Conservation (phyloP, 768 basidiomycete species). For the Tricholoma matsutake region DNA sequence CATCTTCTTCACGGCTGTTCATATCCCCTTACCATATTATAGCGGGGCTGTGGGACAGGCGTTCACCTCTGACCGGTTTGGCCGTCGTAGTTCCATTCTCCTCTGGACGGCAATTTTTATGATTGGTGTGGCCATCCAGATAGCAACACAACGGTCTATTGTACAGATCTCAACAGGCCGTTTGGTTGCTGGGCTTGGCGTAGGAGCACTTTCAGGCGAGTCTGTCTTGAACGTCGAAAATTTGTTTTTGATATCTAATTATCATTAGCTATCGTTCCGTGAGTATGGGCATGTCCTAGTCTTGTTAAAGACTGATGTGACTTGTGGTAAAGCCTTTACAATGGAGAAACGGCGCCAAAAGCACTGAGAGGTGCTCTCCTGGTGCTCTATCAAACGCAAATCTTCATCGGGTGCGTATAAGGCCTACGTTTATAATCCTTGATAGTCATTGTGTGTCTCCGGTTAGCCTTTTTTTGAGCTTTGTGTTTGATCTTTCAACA, state of each 20-base stretch:
- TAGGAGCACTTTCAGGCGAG: slow-evolving; percentile 70
- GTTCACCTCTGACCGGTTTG: slow-evolving; percentile 71
- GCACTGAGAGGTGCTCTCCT: slow-evolving; percentile 66
- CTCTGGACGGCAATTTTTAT: slow-evolving; percentile 78
- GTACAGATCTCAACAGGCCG: slow-evolving; percentile 69
- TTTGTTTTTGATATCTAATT: not conserved
- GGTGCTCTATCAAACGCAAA: slow-evolving; percentile 75
- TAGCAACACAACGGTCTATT: slow-evolving; percentile 55
- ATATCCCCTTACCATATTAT: not conserved
- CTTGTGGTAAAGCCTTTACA: slow-evolving; percentile 45
- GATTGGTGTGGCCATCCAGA: slow-evolving; percentile 65
- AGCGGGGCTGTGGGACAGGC: slow-evolving; percentile 68
- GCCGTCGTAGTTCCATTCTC: slow-evolving; percentile 71
- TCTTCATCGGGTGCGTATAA: slow-evolving; percentile 58
- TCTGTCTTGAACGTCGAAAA: not conserved
- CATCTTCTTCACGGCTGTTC: slow-evolving; percentile 5
- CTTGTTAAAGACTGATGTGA: slow-evolving; percentile 22
- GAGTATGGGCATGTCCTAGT: slow-evolving; percentile 12
- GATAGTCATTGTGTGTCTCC: not conserved
- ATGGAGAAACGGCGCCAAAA: slow-evolving; percentile 77
- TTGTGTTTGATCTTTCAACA: slow-evolving; percentile 66
- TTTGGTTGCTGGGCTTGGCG: slow-evolving; percentile 73
- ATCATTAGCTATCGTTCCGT: slow-evolving; percentile 48
- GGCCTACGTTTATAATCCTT: not conserved
- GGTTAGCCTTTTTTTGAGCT: slow-evolving; percentile 66